Conservation (phyloP, 805 yeast species). For the Saccharomycopsis fodiens region DNA sequence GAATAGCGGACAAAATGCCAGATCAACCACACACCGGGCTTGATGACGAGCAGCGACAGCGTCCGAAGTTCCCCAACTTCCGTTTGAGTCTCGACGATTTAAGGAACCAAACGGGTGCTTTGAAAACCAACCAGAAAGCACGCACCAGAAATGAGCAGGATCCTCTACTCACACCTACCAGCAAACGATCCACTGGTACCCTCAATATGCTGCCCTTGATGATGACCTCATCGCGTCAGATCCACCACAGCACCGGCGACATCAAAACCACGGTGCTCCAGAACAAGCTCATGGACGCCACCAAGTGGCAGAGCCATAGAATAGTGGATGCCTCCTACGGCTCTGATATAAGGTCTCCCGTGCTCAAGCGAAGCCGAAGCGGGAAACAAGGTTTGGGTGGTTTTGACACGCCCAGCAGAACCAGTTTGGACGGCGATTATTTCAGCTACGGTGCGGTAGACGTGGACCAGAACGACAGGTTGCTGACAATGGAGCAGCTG, state of each 20-base stretch:
- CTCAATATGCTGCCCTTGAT: neutral
- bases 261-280: conserved; percentile 1
- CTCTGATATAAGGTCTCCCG: conserved; percentile 13
- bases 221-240: neutral
- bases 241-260: neutral
- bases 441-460: conserved; percentile 10
- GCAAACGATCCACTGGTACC: neutral
- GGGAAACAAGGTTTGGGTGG: neutral
- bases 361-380: conserved; percentile 2
- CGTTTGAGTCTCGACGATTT: conserved; percentile 6
- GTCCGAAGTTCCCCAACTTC: neutral
- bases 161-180: conserved; percentile 1
- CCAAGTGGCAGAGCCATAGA: conserved; percentile 9
- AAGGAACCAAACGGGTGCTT: neutral
- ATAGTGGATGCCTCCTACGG: conserved; percentile 13
- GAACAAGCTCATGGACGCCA: too few relatives aligned
- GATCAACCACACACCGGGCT: too few relatives aligned
- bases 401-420: neutral
- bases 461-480: neutral
- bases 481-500: neutral
- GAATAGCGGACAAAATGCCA: too few relatives aligned
- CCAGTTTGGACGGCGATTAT: conserved; percentile 9
- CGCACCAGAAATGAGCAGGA: neutral
- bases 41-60: too few relatives aligned
- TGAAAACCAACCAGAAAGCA: neutral